phyloP scores from a whole-genome alignment of 306 rosid genomes.

The Cucumis sativus region Cucumber_9930_V3 NC_026661.2:19904001-19904500 shows the following conservation, averaged over 20 bases:
- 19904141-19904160: neutral
- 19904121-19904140: neutral
- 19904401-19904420: neutral
- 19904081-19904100: neutral
- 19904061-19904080: neutral
- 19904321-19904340: conserved; percentile 54
- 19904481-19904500: conserved; percentile 95
- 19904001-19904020: neutral
- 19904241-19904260: conserved; percentile 93
- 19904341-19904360: conserved; percentile 90
- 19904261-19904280: conserved; percentile 92
- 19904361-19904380: conserved; percentile 41
- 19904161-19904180: neutral
- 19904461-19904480: conserved; percentile 78
- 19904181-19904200: neutral
- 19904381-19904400: conserved; percentile 10
- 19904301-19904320: conserved; percentile 52
- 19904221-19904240: conserved; percentile 16
- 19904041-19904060: neutral
- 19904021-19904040: neutral
- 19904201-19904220: neutral
- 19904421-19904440: neutral
- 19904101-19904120: neutral
- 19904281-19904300: conserved; percentile 81
- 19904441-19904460: conserved; percentile 5